These are phyloP conservation scores for Phytophthora meadii DNA, from an alignment of 352 stramenopile genomes.

Conservation along the genomic window DNA sequence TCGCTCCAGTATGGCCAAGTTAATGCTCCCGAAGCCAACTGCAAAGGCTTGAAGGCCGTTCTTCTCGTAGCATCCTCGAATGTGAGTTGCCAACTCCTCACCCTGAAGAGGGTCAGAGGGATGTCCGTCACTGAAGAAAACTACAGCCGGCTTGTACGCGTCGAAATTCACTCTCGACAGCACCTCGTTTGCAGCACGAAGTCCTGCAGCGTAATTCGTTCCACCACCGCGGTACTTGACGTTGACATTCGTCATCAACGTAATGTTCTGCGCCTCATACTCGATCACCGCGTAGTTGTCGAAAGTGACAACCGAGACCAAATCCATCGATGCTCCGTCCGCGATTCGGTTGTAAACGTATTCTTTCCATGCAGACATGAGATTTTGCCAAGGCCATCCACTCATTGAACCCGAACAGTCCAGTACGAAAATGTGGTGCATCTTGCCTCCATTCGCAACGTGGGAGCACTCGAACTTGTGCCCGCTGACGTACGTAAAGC, in stretches of 20 bases:
- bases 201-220: slow-evolving; percentile 58
- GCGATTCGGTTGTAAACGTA: slow-evolving; percentile 76
- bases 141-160: slow-evolving; percentile 65
- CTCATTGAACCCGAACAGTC: slow-evolving; percentile 82
- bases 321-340: slow-evolving; percentile 56
- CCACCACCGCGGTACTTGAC: slow-evolving; percentile 53
- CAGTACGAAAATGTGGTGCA: slow-evolving; percentile 86
- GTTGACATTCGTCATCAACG: slow-evolving; percentile 31
- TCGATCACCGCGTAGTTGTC: slow-evolving; percentile 46
- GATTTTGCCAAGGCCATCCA: slow-evolving; percentile 59
- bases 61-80: slow-evolving; percentile 61
- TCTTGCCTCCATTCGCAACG: slow-evolving; percentile 48
- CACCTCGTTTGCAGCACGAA: slow-evolving; percentile 69
- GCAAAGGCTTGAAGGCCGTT: slow-evolving; percentile 68
- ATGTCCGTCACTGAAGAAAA: slow-evolving; percentile 86
- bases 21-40: slow-evolving; percentile 78
- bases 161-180: slow-evolving; percentile 72
- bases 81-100: slow-evolving; percentile 61
- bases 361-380: slow-evolving; percentile 63
- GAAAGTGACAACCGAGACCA: slow-evolving; percentile 85
- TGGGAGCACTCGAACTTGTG: slow-evolving; percentile 86
- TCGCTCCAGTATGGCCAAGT: slow-evolving; percentile 62
- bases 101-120: slow-evolving; percentile 51
- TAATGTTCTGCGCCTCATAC: slow-evolving; percentile 65
- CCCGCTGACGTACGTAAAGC: slow-evolving; percentile 62